Base-by-base conservation (phyloP, 2,329 filamentous ascomycete species). In the Rhynchosporium secalis region DNA sequence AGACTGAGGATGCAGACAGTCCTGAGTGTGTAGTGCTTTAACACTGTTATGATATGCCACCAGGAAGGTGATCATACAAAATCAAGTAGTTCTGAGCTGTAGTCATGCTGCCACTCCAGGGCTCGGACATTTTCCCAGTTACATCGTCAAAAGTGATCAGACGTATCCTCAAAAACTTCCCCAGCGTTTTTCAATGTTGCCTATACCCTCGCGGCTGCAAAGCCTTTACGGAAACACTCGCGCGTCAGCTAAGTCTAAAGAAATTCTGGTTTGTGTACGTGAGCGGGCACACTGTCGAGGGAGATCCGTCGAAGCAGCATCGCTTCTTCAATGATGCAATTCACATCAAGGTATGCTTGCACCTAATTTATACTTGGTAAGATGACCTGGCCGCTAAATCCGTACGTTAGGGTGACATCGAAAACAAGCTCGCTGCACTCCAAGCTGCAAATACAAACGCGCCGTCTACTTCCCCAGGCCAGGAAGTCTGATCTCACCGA, bases 231-330 rank as follows among this genome's bases (percentile, higher is more conserved):
- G 59, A 63, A 28, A 28, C 31, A 3, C 56, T 43, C 56, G 60
- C 36, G 58, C 51, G 52, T 26, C 56, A 26, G 28, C 48, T 45
- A 46, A 48, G 15, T 46, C 58, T 20, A 36, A 61, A 66, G 47
- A 75, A 70, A 56, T 79, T 81, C 64, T 71, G 77, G 0, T 80
- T 80, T 62, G 63, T 80, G 3, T 79, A 77, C 68, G 65, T 77
- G 12, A 75, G 73, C 55, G 75, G 73, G 10, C 73, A 67, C 43
- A 71, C 74, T 20, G 74, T 76, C 15, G 77, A 78, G 64, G 72
- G 75, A 60, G 73, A 79, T 65, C 75, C 76, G 65, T 72, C 56
- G 43, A 62, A 73, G 43, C 73, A 72, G 45, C 69, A 69, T 15
- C 65, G 79, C 41, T 79, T 77, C 76, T 69, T 77, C 48, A 56